Percentiles rank a stretch among this genome's conserved stretches.
Conservation (phyloP, 2,329 filamentous ascomycete species). For the Colletotrichum sp. region DNA sequence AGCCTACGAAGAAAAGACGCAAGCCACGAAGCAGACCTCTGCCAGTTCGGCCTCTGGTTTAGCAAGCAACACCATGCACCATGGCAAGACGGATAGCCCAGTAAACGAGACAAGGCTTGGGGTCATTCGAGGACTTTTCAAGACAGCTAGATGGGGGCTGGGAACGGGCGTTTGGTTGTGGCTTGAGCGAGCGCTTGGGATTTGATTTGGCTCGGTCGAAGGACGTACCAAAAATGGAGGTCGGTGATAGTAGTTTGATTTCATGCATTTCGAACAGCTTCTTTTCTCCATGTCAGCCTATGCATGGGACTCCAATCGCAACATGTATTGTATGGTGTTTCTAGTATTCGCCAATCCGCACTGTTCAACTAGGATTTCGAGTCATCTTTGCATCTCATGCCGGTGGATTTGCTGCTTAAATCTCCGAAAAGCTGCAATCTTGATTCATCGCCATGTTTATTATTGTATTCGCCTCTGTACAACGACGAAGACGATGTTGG, state of each 20-base stretch:
- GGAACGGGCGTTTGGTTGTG: neutral
- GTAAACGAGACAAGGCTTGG: neutral
- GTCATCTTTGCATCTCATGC: rapidly evolving
- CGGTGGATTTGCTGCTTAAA: neutral
- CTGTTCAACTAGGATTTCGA: neutral
- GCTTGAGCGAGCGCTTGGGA: neutral
- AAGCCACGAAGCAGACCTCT: neutral
- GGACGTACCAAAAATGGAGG: neutral
- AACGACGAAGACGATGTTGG: neutral
- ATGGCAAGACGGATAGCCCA: neutral
- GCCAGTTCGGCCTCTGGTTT: neutral
- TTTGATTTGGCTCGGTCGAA: neutral
- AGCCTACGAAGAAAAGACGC: neutral
- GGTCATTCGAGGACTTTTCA: neutral
- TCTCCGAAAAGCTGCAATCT: neutral
- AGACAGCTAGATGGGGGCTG: neutral
- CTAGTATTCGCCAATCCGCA: rapidly evolving
- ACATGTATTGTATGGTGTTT: rapidly evolving
- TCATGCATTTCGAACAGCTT: neutral
- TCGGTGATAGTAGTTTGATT: neutral
- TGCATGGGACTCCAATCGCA: rapidly evolving
- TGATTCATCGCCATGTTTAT: neutral
- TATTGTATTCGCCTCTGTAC: neutral
- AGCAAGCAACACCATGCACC: neutral
- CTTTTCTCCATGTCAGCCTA: neutral